Evolutionary conservation across 2,329 filamentous ascomycete genomes (phyloP).

Genomic region (Exophiala sideris): DNA sequence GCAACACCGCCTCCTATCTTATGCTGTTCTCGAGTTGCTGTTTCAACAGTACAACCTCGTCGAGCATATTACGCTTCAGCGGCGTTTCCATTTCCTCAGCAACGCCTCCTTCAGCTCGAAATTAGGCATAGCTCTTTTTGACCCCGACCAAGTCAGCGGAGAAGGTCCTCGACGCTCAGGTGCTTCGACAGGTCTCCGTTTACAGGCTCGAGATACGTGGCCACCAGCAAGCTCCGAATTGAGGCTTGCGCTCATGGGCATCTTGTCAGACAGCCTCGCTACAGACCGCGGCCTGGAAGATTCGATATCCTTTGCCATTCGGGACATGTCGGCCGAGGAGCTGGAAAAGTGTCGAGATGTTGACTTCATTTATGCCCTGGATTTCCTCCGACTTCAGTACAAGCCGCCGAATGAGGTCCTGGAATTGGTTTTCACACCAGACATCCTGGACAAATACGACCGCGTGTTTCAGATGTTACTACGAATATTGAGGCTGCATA

Average conservation of each 20-base stretch:
- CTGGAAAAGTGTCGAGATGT: slow-evolving; percentile 81
- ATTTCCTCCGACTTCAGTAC: slow-evolving; percentile 87
- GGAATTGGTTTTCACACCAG: slow-evolving; percentile 67
- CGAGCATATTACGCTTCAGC: slow-evolving; percentile 70
- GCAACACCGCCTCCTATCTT: slow-evolving; percentile 74
- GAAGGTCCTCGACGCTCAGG: slow-evolving; percentile 68
- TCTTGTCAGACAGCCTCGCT: slow-evolving; percentile 70
- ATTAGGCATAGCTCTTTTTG: slow-evolving; percentile 79
- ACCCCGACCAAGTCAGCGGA: slow-evolving; percentile 74
- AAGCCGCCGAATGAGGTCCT: slow-evolving; percentile 66
- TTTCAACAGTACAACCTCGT: slow-evolving; percentile 71
- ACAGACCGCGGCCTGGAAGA: slow-evolving; percentile 11
- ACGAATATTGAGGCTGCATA: slow-evolving; percentile 73
- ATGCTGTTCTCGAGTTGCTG: slow-evolving; percentile 70
- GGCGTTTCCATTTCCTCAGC: slow-evolving; percentile 76
- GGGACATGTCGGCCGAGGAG: slow-evolving; percentile 73
- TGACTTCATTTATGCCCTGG: slow-evolving; percentile 79
- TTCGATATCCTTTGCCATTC: slow-evolving; percentile 66
- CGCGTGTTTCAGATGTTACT: slow-evolving; percentile 76
- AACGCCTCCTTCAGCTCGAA: slow-evolving; percentile 79
- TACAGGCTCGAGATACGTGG: slow-evolving; percentile 81
- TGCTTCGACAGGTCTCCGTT: slow-evolving; percentile 73
- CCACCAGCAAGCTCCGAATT: slow-evolving; percentile 91
- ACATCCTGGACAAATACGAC: slow-evolving; percentile 76
- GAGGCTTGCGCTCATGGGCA: slow-evolving; percentile 80